Base-by-base conservation (phyloP, 768 basidiomycete genomes). In the Cyclocybe aegerita region DNA sequence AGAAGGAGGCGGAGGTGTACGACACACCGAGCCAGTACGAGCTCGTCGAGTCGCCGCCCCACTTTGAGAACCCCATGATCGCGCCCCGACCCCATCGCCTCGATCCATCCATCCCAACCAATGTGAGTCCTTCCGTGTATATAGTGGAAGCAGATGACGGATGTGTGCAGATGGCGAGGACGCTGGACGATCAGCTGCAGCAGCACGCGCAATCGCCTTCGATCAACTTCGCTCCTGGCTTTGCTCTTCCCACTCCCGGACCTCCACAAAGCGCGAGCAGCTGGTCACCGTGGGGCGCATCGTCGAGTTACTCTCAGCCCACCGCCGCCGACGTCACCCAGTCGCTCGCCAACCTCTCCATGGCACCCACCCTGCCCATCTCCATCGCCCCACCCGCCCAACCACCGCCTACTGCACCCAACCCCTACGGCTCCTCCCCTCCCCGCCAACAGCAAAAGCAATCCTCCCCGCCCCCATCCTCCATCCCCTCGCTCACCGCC, bases 51-150 rank as follows among this genome's bases (percentile, higher is more conserved):
- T 76, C 79, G 2, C 69, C 65, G 0, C 82, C 76, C 11, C 81
- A 83, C 54, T 80, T 75, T 51, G 76, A 76, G 55, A 60, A 80
- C 52, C 74, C 85, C 3, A 66, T 88, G 14, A 77, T 77, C 2
- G 88, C 88, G 0, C 88, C 88, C 4, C 73, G 82, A 9, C 85
- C 88, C 0, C 82, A 85, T 57, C 77, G 80, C 35, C 49, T 85
- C 9, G 80, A 85, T 57, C 82, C 82, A 8, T 74, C 72, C 53
- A 63, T 88, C 0, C 82, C 85, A 14, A 75, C 78, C 31, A 84
- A 86, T 60, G 87, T 85, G 62, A 63, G 79, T 74, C n/a, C 48
- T 30, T n/a, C 29, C 34, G 17, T 35, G 33, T 15, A n/a, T 34
- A 14, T 11, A 5, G 5, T 39, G 50, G 10, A 12, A 15, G 43